A percentile compares a stretch with the other conserved stretches of the same genome.
These are phyloP conservation scores for Ophiocordyceps sinensis DNA, from an alignment of 2,329 filamentous ascomycete genomes.

Conservation along the genomic window DNA sequence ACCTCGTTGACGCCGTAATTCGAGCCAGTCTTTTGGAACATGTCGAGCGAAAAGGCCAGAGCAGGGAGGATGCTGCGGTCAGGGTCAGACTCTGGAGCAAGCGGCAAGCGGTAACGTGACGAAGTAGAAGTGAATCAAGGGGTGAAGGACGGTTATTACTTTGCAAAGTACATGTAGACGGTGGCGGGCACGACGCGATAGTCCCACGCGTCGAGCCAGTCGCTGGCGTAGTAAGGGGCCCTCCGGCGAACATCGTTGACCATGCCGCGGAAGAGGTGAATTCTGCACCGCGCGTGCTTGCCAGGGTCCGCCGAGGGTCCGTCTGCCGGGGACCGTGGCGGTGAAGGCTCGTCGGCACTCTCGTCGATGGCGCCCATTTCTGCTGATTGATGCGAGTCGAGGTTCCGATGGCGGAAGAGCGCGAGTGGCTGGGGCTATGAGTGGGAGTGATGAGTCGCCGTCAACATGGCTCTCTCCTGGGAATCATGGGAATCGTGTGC, in stretches of 20 bases:
- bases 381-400: too few relatives aligned
- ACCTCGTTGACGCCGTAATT: slow-evolving; percentile 88
- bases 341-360: neutral
- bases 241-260: slow-evolving; percentile 60
- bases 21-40: slow-evolving; percentile 78
- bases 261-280: slow-evolving; percentile 66
- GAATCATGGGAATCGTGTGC: too few relatives aligned
- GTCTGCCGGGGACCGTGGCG: neutral
- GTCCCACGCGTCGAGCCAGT: slow-evolving; percentile 81
- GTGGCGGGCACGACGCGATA: slow-evolving; percentile 80
- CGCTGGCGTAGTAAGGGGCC: slow-evolving; percentile 64
- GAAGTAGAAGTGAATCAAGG: neutral
- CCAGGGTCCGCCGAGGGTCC: neutral
- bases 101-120: neutral
- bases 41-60: slow-evolving; percentile 78
- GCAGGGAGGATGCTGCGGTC: slow-evolving; percentile 64
- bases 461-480: too few relatives aligned
- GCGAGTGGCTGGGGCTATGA: too few relatives aligned
- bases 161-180: slow-evolving; percentile 90
- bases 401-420: too few relatives aligned
- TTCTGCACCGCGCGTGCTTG: slow-evolving; percentile 50
- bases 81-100: neutral
- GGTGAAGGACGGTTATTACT: slow-evolving; percentile 33
- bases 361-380: neutral
- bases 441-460: too few relatives aligned